Base-by-base conservation (phyloP, 306 rosid species). In the Datisca glomerata region DNA sequence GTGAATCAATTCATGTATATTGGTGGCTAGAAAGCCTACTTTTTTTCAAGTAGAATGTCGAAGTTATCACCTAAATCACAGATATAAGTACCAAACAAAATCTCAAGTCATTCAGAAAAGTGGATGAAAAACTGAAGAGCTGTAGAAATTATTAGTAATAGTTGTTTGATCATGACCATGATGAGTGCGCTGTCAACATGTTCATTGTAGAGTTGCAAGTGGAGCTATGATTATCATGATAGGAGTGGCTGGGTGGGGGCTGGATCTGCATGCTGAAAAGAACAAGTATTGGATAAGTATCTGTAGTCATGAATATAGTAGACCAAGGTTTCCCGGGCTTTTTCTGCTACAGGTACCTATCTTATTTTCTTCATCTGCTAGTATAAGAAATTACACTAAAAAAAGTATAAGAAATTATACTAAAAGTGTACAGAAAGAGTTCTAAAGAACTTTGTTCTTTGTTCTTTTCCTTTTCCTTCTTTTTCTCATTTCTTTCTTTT, bases 191-290 rank as follows among this genome's bases (percentile, higher is more conserved):
- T 39, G 7, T 53, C 11, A 46, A 32, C 10, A 21, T 52, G 25
- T 52, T 74, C 56, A 65, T 45, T 66, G 51, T 75, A 85, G 93
- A 51, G 60, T 80, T 61, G 63, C 68, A 54, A 80, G 96, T 65
- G 96, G 96, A 33, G 79, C 67, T 24, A 56, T 85, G 66, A 76
- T 80, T 39, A 69, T 85, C 42, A 58, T 74, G 56, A 62, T 76
- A 42, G 96, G 85, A 50, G 51, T 80, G 59, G 68, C 66, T 56
- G 93, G 76, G 1, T 71, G 81, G 69, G 69, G 80, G 84, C 63
- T 77, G 41, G 81, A 78, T 69, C 55, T 73, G 51, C 66, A 67
- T 59, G 71, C 71, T 45, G 71, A 71, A 6, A 37, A 68, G 51
- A 82, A 59, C 54, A 79, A 69, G 59, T 76, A 60, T 63, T 85